Base-by-base conservation (phyloP, 2,329 filamentous ascomycete genomes). In the Ilyonectria mors-panacis region DNA sequence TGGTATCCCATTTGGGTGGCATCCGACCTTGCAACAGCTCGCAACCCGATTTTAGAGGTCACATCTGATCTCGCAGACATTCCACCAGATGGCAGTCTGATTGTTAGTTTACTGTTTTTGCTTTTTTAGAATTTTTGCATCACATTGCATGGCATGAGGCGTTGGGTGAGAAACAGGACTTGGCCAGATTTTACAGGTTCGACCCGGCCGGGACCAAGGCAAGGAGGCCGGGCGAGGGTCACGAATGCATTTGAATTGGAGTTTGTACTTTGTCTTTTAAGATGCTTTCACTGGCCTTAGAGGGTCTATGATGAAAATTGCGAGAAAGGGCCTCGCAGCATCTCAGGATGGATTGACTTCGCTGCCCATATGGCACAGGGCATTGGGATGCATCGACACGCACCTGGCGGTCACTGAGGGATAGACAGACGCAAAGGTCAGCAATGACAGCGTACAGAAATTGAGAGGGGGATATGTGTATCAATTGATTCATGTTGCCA, bases 81-180 rank as follows among this genome's bases (percentile, higher is more conserved):
- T 30, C 48, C 54, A n/a, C 30, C 8, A 17, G 23, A 3, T 33
- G 42, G 13, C 13, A 42, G 23, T 58, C 68, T 66, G 55, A 45
- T 50, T 66, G 37, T 63, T 68, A 59, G 62, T 73, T 63, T 69
- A 53, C 50, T 50, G 56, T 65, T 61, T 63, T 58, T 66, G 63
- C 30, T n/a, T 61, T 70, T 59, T 60, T 70, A 58, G 66, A 64
- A 63, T 65, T 73, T 71, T 70, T 68, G 67, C 59, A 63, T 71
- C 59, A 68, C 71, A 70, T 69, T 75, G 72, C 76, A 78, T 74
- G 58, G 75, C 63, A 67, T 70, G 50, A 47, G 77, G 78, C 78
- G 78, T 79, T 75, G 71, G 70, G 65, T 21, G 66, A 71, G 68
- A 72, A 63, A 72, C 39, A 59, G 61, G 63, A 57, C 37, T 60